Conservation (phyloP, 2,329 filamentous ascomycete species). For the Calonectria ilicicola region DNA sequence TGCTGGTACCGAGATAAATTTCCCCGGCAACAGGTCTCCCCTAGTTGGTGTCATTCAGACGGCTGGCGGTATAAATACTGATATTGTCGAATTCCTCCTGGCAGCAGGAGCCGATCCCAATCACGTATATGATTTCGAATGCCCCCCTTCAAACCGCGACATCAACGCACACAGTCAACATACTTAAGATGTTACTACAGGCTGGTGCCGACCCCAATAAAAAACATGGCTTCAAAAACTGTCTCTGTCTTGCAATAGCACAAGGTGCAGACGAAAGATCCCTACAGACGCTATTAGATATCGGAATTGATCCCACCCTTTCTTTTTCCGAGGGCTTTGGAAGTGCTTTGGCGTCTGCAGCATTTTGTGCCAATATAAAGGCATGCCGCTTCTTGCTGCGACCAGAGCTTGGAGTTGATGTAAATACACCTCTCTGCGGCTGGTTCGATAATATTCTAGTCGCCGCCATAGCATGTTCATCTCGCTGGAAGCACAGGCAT, state of each 20-base stretch:
- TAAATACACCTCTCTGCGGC: neutral
- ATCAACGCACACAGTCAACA: neutral
- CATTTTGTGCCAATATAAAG: neutral
- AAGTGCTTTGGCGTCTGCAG: neutral
- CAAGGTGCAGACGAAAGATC: rapidly evolving
- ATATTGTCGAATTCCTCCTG: neutral
- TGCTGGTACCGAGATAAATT: neutral
- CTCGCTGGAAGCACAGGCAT: neutral
- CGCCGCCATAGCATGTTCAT: neutral
- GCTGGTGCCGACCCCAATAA: neutral
- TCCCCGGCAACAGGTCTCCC: neutral
- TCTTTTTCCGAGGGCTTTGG: neutral
- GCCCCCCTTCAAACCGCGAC: neutral
- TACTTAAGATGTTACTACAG: neutral
- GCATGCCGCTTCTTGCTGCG: neutral
- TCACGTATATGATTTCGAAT: neutral
- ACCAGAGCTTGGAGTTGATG: neutral
- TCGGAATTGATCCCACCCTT: neutral
- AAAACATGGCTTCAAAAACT: neutral
- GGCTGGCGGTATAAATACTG: neutral
- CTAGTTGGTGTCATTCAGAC: neutral
- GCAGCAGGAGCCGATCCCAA: neutral
- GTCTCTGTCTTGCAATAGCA: neutral
- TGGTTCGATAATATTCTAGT: neutral
- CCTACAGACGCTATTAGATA: neutral